Percentiles rank a stretch among this genome's conserved stretches.
These are phyloP conservation scores for Candida parachauliodes DNA, from an alignment of 805 yeast genomes.

Conservation along the genomic window DNA sequence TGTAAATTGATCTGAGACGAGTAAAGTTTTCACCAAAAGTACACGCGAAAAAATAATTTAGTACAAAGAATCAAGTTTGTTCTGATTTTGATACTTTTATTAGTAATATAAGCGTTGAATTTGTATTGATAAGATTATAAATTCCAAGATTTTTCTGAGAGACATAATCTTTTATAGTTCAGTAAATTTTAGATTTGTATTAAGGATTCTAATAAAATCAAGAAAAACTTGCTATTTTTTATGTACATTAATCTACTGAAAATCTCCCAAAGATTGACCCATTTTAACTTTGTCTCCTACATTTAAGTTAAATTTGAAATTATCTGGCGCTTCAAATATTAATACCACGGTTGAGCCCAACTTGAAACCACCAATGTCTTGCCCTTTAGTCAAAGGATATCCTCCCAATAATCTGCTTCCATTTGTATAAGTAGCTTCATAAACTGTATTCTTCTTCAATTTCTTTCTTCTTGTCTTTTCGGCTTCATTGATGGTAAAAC, in stretches of 20 bases:
- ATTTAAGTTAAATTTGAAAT: slow-evolving; percentile 65
- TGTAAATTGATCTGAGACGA: slow-evolving; percentile 3
- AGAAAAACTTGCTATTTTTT: too few species aligned
- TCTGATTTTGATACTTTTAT: too few species aligned
- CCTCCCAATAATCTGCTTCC: slow-evolving; percentile 81
- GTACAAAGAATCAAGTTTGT: too few species aligned
- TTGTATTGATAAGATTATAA: too few species aligned
- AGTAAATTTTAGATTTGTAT: too few species aligned
- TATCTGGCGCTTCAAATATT: slow-evolving; percentile 91
- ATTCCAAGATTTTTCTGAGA: too few species aligned
- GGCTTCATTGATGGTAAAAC: slow-evolving; percentile 12
- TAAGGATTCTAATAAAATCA: too few species aligned
- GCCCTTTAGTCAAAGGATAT: slow-evolving; percentile 83
- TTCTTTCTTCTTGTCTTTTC: slow-evolving; percentile 29
- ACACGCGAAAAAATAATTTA: slow-evolving; percentile 1
- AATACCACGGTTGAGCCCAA: slow-evolving; percentile 95
- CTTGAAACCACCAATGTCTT: slow-evolving; percentile 96
- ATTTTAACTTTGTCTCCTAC: slow-evolving; percentile 77
- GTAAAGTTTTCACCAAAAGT: background rate
- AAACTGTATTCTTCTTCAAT: slow-evolving; percentile 73
- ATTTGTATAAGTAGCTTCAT: slow-evolving; percentile 86
- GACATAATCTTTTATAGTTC: too few species aligned
- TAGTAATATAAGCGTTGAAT: too few species aligned
- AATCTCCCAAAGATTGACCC: slow-evolving; percentile 75
- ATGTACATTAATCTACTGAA: slow-evolving; percentile 11